phyloP scores from a whole-genome alignment of 2,329 filamentous ascomycete genomes.

The Dactylellina leptospora region DNA sequence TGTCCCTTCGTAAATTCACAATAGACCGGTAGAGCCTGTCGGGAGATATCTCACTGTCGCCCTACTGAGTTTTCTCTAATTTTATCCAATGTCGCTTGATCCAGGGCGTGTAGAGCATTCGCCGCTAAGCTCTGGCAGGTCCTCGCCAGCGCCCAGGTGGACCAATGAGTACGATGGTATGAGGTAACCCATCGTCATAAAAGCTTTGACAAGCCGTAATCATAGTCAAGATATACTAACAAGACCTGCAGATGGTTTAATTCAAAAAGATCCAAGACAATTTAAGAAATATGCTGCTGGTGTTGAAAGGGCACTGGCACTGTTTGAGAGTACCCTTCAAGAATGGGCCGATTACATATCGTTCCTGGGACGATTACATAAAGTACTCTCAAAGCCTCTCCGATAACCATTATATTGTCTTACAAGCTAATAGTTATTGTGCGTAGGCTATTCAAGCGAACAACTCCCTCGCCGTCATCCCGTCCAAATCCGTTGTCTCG shows the following conservation, averaged over 20 bases:
- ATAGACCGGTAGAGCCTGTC: no score
- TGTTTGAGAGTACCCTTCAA: constrained; percentile 86
- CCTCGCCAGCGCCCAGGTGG: constrained; percentile 48
- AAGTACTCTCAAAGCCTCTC: constrained; percentile 66
- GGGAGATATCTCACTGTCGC: no score
- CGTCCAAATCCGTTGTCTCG: constrained; percentile 82
- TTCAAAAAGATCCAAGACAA: constrained; percentile 68
- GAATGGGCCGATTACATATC: constrained; percentile 99
- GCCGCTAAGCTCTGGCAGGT: constrained; percentile 49
- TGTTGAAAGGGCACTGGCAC: constrained; percentile 83
- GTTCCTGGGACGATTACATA: constrained; percentile 87
- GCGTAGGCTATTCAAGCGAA: constrained; percentile 84
- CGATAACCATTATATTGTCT: neutral
- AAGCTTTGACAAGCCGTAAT: neutral
- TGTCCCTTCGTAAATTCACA: no score
- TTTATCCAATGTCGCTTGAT: constrained; percentile 44
- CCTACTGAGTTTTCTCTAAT: neutral
- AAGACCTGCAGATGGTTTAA: constrained; percentile 55
- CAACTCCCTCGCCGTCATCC: constrained; percentile 76
- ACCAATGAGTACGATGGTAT: constrained; percentile 52
- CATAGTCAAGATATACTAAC: neutral
- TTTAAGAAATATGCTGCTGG: constrained; percentile 89
- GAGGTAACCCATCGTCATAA: constrained; percentile 1
- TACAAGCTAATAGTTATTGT: constrained; percentile 2
- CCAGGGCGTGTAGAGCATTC: constrained; percentile 37